phyloP scores from a whole-genome alignment of 352 stramenopile genomes.

The Globisporangium solare region DNA sequence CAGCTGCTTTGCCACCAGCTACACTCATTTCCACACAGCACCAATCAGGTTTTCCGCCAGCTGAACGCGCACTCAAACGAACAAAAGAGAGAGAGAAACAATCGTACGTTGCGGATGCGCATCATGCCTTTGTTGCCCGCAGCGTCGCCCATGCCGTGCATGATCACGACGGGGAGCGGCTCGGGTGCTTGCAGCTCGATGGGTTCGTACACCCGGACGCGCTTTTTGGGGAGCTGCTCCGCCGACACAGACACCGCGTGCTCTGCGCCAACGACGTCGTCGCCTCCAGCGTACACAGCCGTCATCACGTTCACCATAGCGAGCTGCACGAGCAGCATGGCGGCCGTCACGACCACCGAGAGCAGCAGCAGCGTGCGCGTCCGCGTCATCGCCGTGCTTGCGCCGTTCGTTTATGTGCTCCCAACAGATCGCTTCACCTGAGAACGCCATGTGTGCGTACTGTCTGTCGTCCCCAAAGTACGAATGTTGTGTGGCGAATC shows the following conservation, averaged over 20 bases:
- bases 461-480: constrained; percentile 2
- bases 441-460: constrained; percentile 4
- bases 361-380: constrained; percentile 33
- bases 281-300: constrained; percentile 24
- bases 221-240: constrained; percentile 6
- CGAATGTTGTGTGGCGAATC: neutral
- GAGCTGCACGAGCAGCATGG: constrained; percentile 49
- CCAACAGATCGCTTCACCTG: constrained; percentile 21
- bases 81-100: too few relatives aligned
- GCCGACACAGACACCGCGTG: too few relatives aligned
- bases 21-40: neutral
- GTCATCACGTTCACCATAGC: constrained; percentile 40
- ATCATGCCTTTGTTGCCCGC: constrained; percentile 89
- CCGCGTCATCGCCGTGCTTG: constrained; percentile 13
- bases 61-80: neutral
- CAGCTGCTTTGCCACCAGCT: constrained; percentile 76
- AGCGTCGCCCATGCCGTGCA: constrained; percentile 94
- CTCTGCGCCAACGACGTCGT: neutral
- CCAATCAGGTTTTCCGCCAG: neutral
- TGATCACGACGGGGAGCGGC: constrained; percentile 71
- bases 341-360: constrained; percentile 26
- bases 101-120: constrained; percentile 64
- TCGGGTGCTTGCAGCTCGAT: constrained; percentile 9
- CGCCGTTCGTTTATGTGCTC: constrained; percentile 2
- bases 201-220: constrained; percentile 28